Evolutionary conservation across 2,329 filamentous ascomycete species (phyloP).

Genomic region (Arachnomyces sp.): DNA sequence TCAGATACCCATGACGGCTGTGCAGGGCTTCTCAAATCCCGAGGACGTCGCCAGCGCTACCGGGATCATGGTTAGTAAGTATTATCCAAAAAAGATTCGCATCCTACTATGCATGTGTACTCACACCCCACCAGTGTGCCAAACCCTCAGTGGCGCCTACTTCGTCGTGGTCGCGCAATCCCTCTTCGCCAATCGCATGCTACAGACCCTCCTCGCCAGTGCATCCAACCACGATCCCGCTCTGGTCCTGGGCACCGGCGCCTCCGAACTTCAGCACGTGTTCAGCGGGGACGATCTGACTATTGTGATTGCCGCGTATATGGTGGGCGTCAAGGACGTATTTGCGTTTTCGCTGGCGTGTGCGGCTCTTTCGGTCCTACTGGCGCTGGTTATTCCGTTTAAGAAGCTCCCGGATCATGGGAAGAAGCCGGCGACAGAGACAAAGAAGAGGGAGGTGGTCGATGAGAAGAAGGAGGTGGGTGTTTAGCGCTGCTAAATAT

Average conservation of each 20-base stretch:
- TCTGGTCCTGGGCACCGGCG: slow-evolving; percentile 7
- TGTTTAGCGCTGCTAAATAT: too few species aligned
- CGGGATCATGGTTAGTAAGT: slow-evolving; percentile 18
- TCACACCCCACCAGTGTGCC: slow-evolving; percentile 9
- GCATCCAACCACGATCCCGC: slow-evolving; percentile 8
- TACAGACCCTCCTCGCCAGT: slow-evolving; percentile 6
- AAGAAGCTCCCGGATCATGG: slow-evolving; percentile 3
- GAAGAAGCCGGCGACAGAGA: not conserved
- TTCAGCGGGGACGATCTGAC: slow-evolving; percentile 6
- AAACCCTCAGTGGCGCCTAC: slow-evolving; percentile 16
- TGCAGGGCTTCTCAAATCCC: slow-evolving; percentile 14
- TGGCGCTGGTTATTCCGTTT: slow-evolving; percentile 14
- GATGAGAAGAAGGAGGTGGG: too few species aligned
- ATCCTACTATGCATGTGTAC: not conserved
- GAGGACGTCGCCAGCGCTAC: slow-evolving; percentile 18
- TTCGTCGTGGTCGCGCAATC: slow-evolving; percentile 17
- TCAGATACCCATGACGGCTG: slow-evolving; percentile 17
- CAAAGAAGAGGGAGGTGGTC: not conserved
- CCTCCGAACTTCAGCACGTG: slow-evolving; percentile 1
- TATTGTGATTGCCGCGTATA: slow-evolving; percentile 9
- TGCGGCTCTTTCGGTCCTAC: slow-evolving; percentile 9
- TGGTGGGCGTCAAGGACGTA: slow-evolving; percentile 10
- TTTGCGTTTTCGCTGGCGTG: slow-evolving; percentile 10
- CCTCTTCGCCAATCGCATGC: slow-evolving; percentile 14
- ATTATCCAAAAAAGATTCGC: slow-evolving; percentile 1